phyloP scores from a whole-genome alignment of 2,329 filamentous ascomycete genomes.

The Pseudocercospora fuligena region DNA sequence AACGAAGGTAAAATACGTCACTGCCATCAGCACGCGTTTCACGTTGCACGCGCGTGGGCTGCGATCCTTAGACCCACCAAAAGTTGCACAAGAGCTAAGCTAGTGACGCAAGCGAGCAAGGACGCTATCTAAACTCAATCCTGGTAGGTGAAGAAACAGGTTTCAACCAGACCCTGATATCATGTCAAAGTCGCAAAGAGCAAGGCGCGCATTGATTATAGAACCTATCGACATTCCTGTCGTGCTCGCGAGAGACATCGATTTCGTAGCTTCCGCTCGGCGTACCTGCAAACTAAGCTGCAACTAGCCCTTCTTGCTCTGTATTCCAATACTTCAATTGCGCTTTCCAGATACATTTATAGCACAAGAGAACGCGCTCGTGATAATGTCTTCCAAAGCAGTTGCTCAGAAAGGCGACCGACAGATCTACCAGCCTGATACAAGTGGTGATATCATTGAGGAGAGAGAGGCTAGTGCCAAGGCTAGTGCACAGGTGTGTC shows the following conservation, averaged over 20 bases:
- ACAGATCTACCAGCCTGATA: conserved; percentile 23
- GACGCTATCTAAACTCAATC: background rate
- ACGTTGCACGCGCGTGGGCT: background rate
- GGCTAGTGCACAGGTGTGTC: conserved; percentile 41
- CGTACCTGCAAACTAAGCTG: background rate
- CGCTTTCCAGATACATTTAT: background rate
- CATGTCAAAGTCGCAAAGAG: background rate
- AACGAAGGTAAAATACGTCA: background rate
- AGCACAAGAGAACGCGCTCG: background rate
- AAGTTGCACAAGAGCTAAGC: background rate
- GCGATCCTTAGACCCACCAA: background rate
- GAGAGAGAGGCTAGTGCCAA: conserved; percentile 40
- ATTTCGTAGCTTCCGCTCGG: background rate
- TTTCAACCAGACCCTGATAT: conserved; percentile 1
- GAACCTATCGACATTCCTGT: background rate
- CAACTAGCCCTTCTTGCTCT: background rate
- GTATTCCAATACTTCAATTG: background rate
- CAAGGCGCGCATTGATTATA: background rate
- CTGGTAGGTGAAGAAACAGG: conserved; percentile 6
- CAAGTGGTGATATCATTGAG: conserved; percentile 30
- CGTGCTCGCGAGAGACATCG: background rate
- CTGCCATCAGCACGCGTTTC: conserved; percentile 2
- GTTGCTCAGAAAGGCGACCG: conserved; percentile 21
- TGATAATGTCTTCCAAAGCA: conserved; percentile 19
- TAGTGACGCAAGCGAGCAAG: conserved; percentile 7